Evolutionary conservation across 2,329 filamentous ascomycete genomes (phyloP).

Genomic region (Nemania diffusa): DNA sequence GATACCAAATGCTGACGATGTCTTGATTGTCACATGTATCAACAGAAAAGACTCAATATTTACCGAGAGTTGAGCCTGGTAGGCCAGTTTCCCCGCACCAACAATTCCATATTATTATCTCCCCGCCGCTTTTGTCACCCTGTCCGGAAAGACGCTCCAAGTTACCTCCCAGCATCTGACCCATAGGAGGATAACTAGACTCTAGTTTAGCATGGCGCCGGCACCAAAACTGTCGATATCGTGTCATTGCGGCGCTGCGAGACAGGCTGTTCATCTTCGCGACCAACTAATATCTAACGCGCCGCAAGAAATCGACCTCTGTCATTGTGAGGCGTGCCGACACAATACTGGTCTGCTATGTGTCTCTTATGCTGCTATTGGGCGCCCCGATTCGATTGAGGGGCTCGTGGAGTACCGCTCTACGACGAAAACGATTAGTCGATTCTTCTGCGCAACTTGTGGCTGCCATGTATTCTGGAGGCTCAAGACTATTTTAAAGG

Average conservation of each 20-base stretch:
- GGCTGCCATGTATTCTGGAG: constrained; percentile 56
- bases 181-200: not conserved
- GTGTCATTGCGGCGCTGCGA: constrained; percentile 46
- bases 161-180: not conserved
- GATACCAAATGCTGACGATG: not conserved
- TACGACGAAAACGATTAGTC: constrained; percentile 27
- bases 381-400: constrained; percentile 23
- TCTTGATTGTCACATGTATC: not conserved
- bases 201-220: constrained; percentile 24
- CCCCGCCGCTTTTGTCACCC: not conserved
- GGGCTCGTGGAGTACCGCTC: constrained; percentile 38
- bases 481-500: not conserved
- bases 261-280: constrained; percentile 36
- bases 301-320: constrained; percentile 41
- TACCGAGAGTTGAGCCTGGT: not conserved
- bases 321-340: constrained; percentile 50
- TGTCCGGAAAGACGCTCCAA: not conserved
- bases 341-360: constrained; percentile 52
- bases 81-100: not conserved
- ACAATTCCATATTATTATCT: not conserved
- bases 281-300: not conserved
- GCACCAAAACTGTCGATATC: constrained; percentile 34
- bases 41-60: not conserved
- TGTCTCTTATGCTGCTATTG: constrained; percentile 52
- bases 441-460: constrained; percentile 55